phyloP scores from a whole-genome alignment of 768 basidiomycete species.

The Pleurotus ostreatus region DNA sequence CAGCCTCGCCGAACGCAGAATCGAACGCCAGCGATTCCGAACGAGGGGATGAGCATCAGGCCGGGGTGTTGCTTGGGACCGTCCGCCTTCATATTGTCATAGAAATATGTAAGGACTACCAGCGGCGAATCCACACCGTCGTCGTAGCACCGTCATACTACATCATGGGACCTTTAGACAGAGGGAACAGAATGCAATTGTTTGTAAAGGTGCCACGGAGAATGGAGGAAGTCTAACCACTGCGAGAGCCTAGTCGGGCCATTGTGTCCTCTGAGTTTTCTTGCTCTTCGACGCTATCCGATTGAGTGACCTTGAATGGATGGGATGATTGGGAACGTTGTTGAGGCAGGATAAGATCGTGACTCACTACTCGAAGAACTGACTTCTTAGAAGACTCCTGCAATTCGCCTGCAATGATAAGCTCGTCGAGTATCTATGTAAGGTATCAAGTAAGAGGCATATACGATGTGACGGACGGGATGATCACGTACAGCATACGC shows the following conservation, averaged over 20 bases:
- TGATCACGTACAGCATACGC: slow-evolving; percentile 70
- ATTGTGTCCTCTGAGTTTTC: slow-evolving; percentile 81
- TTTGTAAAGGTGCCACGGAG: slow-evolving; percentile 12
- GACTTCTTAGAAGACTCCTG: slow-evolving; percentile 85
- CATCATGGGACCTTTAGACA: slow-evolving; percentile 43
- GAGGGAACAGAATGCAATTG: slow-evolving; percentile 10
- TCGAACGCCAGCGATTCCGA: too few relatives aligned
- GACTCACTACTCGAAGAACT: slow-evolving; percentile 54
- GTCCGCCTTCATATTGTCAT: too few relatives aligned
- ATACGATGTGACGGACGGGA: background rate
- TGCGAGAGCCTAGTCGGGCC: slow-evolving; percentile 71
- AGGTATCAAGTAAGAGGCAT: background rate
- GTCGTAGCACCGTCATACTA: slow-evolving; percentile 14
- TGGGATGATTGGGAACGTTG: background rate
- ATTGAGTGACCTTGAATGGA: slow-evolving; percentile 70
- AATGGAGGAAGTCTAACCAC: slow-evolving; percentile 45
- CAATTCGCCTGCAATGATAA: slow-evolving; percentile 90
- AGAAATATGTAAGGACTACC: too few relatives aligned
- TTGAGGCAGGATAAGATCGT: background rate
- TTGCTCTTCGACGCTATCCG: slow-evolving; percentile 81
- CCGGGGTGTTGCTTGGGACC: too few relatives aligned
- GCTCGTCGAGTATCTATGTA: slow-evolving; percentile 79
- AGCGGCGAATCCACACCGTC: too few relatives aligned
- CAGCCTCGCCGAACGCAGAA: too few relatives aligned
- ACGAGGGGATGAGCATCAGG: too few relatives aligned